These are phyloP conservation scores for Clathrospora elynae DNA, from an alignment of 2,329 filamentous ascomycete genomes.

Conservation along the genomic window DNA sequence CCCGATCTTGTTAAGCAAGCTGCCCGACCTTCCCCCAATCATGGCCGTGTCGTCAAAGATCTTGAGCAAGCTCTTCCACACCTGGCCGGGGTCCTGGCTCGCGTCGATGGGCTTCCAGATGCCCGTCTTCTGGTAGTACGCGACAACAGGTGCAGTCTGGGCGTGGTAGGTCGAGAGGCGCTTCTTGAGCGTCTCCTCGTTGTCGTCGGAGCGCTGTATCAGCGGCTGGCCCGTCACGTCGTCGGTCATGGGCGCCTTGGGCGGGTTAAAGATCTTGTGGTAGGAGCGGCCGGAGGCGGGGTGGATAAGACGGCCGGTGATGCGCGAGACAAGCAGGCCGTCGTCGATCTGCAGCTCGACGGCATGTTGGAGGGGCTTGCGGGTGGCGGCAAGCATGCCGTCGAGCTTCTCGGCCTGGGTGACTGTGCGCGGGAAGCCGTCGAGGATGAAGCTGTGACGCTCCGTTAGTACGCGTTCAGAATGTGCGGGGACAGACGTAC, in stretches of 20 bases:
- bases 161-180: slow-evolving; percentile 89
- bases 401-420: slow-evolving; percentile 94
- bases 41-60: slow-evolving; percentile 70
- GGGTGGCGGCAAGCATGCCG: slow-evolving; percentile 78
- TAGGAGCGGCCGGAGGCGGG: slow-evolving; percentile 95
- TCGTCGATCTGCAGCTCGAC: slow-evolving; percentile 98
- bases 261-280: slow-evolving; percentile 98
- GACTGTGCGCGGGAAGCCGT: slow-evolving; percentile 97
- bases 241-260: slow-evolving; percentile 91
- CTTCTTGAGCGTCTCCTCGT: slow-evolving; percentile 94
- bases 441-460: slow-evolving; percentile 83
- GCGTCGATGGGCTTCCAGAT: slow-evolving; percentile 97
- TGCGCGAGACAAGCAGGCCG: slow-evolving; percentile 87
- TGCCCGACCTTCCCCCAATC: slow-evolving; percentile 47
- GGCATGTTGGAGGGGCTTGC: slow-evolving; percentile 89
- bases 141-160: slow-evolving; percentile 90
- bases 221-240: slow-evolving; percentile 96
- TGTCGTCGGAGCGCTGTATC: slow-evolving; percentile 96
- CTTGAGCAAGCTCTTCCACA: slow-evolving; percentile 90
- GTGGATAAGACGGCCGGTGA: slow-evolving; percentile 94
- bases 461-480: slow-evolving; percentile 4
- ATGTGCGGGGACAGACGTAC: slow-evolving; percentile 56
- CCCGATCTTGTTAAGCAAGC: slow-evolving; percentile 61
- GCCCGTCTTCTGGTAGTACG: slow-evolving; percentile 95
- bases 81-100: slow-evolving; percentile 91